A percentile compares a stretch with the other conserved stretches of the same genome.
Conservation (phyloP, 805 yeast genomes). For the Groenewaldozyma tartarivorans region DNA sequence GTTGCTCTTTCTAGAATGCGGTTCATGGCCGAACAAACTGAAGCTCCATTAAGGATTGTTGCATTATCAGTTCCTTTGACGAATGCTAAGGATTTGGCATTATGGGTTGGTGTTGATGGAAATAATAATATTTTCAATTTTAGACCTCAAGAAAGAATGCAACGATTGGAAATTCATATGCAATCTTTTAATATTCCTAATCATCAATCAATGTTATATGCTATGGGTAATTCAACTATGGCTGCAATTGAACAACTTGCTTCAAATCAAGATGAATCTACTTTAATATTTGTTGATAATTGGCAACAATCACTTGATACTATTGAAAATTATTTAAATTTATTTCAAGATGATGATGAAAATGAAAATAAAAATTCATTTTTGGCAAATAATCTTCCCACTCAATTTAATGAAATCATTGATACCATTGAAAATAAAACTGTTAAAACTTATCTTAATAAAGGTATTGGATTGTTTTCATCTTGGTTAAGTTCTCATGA, state of each 20-base stretch:
- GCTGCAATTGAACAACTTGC: conserved; percentile 30
- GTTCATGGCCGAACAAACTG: conserved; percentile 59
- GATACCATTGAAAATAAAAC: conserved; percentile 38
- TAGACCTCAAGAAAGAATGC: conserved; percentile 48
- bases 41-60: conserved; percentile 48
- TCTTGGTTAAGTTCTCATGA: conserved; percentile 50
- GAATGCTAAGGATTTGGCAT: conserved; percentile 67
- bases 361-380: conserved; percentile 17
- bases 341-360: conserved; percentile 30
- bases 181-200: conserved; percentile 36
- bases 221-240: conserved; percentile 42
- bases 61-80: conserved; percentile 63
- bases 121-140: conserved; percentile 52
- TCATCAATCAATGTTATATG: conserved; percentile 41
- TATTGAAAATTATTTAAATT: conserved; percentile 35
- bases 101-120: conserved; percentile 73
- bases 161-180: conserved; percentile 49
- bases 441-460: conserved; percentile 34
- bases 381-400: conserved; percentile 30
- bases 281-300: conserved; percentile 50
- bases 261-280: conserved; percentile 13
- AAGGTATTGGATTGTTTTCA: conserved; percentile 60
- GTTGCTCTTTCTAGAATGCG: conserved; percentile 59
- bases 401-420: conserved; percentile 32
- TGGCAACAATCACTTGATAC: conserved; percentile 46